Conservation (phyloP, 2,329 filamentous ascomycete genomes). For the Alternaria angustiovoidea region DNA sequence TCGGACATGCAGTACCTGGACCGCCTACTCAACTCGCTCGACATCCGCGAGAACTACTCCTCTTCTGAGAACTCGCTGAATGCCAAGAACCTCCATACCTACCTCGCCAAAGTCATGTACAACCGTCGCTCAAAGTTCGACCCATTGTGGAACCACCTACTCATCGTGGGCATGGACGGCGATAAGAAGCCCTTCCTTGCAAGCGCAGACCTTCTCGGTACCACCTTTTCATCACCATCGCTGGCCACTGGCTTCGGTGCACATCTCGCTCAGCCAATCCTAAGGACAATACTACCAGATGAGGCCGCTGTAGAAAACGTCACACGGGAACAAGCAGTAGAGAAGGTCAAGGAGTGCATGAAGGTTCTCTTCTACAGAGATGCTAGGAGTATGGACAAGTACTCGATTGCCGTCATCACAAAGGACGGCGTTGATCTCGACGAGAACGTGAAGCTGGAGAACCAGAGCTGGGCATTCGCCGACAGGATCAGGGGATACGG, state of each 20-base stretch:
- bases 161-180: conserved; percentile 85
- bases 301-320: conserved; percentile 78
- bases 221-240: conserved; percentile 86
- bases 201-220: conserved; percentile 89
- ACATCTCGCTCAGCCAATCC: conserved; percentile 90
- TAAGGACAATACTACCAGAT: conserved; percentile 83
- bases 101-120: conserved; percentile 96
- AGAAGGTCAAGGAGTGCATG: conserved; percentile 90
- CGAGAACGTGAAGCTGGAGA: conserved; percentile 86
- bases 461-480: conserved; percentile 98
- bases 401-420: conserved; percentile 89
- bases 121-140: conserved; percentile 94
- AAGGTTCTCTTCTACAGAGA: conserved; percentile 98
- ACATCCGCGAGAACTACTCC: conserved; percentile 88
- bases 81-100: conserved; percentile 95
- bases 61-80: conserved; percentile 67
- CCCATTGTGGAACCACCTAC: conserved; percentile 94
- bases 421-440: conserved; percentile 85
- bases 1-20: conserved; percentile 99
- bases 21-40: conserved; percentile 85
- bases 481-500: conserved; percentile 95
- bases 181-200: conserved; percentile 87
- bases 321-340: conserved; percentile 78
- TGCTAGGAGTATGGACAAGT: conserved; percentile 88
- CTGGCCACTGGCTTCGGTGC: conserved; percentile 93